Evolutionary conservation across 2,329 filamentous ascomycete species (phyloP), one percentile per base, ranked within the genome.

Genomic region (Alternaria sp.): DNA sequence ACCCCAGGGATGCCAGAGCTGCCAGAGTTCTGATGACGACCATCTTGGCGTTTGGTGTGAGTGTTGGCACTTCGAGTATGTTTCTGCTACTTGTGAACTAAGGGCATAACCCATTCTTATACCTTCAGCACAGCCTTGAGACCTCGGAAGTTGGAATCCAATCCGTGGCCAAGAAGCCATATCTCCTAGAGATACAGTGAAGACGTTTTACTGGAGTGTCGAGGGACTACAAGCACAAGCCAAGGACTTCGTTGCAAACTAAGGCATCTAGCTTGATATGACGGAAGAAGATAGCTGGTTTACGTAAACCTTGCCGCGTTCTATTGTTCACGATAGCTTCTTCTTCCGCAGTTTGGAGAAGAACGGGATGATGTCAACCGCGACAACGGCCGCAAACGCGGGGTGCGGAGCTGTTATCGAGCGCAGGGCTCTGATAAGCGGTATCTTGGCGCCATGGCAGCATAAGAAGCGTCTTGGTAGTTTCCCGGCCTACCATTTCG

Each of bases 361-460:
- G 7, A 54, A 30, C 23, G 23, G 23, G 25, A 58, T 59, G 56
- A 59, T 59, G 60, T 54, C 43, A 62, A 44, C 26, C 12, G 47
- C 36, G 28, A 49, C 17, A 52, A 49, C 23, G 30, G 60, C 28
- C 54, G 49, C 46, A 43, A 62, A 44, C 47, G 60, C 56, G 60
- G 60, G 60, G 60, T 49, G 30, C 17, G 15, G 43, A 50, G 49
- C 56, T 59, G 49, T 55, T 62, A 59, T 59, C 56, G 43, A 28
- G 40, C 19, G 15, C 23, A 52, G 19, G 25, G 19, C 32, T n/a
- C 36, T 51, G 57, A 60, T 63, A 60, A 66, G 61, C 30, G 60
- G 56, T 13, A 23, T 49, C 64, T 66, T 66, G 61, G 64, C 64
- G 61, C 32, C 64, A 58, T 63, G 64, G 64, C 57, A 55, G 47